Evolutionary conservation across 2,329 filamentous ascomycete species (phyloP).

Genomic region (Fusarium sarcochroum): DNA sequence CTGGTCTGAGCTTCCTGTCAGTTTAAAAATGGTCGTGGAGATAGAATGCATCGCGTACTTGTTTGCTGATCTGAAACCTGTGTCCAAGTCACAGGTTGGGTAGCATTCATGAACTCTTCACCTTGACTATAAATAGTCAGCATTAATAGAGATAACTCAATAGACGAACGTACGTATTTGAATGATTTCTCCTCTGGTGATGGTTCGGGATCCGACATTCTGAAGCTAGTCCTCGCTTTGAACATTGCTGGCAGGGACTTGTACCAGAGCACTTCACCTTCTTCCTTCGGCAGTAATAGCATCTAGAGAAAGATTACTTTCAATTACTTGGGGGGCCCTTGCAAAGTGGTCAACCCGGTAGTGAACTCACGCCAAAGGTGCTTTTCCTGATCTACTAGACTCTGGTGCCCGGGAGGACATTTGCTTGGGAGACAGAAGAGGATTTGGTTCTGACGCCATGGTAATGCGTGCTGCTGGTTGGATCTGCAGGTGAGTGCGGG

Average conservation of each 20-base stretch:
- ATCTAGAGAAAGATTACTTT: not conserved
- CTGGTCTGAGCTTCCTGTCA: not conserved
- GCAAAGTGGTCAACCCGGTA: no score
- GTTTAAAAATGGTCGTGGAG: not conserved
- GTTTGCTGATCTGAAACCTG: not conserved
- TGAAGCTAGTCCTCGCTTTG: not conserved
- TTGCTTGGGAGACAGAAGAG: not conserved
- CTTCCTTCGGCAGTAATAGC: constrained; percentile 1
- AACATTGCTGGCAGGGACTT: not conserved
- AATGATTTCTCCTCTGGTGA: not conserved
- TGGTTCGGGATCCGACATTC: not conserved
- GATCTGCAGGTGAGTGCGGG: not conserved
- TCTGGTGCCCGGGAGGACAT: not conserved
- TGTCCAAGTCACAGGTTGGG: not conserved
- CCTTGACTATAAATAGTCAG: not conserved
- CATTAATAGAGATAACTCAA: not conserved
- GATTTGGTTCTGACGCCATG: not conserved
- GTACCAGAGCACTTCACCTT: not conserved
- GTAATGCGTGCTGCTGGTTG: not conserved
- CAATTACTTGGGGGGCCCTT: not conserved
- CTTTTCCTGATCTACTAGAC: not conserved
- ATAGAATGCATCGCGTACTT: not conserved
- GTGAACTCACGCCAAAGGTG: not conserved
- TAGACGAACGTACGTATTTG: not conserved
- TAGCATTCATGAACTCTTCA: not conserved